Evolutionary conservation across 345 rosid genomes (phyloP), one percentile per base, ranked within the genome.

Genomic region (Microthlaspi erraticum): DNA sequence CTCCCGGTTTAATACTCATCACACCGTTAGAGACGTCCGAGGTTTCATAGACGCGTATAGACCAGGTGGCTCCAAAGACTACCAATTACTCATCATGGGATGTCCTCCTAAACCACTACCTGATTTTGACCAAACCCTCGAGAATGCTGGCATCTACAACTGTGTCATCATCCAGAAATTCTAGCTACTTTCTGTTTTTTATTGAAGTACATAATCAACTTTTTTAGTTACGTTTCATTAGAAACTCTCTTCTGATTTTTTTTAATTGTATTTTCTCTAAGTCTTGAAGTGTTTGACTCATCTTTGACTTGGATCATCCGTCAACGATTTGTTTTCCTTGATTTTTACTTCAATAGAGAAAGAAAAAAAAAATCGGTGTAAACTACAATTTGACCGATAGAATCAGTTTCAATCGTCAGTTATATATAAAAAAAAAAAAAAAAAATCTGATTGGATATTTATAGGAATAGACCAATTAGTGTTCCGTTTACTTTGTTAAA

Each of bases 91-190:
- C 76, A 77, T 82, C 7, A 88, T 88, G 96, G 92, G 88, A n/a
- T 83, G 80, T 72, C 97, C 97, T 69, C 93, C 88, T 53, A 85
- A 82, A 61, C 89, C 71, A 44, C 86, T 93, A 14, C 48, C 45
- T 4, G 85, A 87, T 64, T 80, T 74, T 19, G 78, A 81, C 75
- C 94, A 87, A 75, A 87, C 93, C 6, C 81, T 93, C 43, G 91
- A 88, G 81, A 78, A 86, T 41, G 85, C 92, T 17, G 94, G 89
- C 49, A 78, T 93, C 51, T 88, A 87, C 3, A 88, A 66, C 60
- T 87, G 93, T 33, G 93, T 93, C 60, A 87, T 88, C 61, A 82
- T 90, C 75, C 93, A 87, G 82, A 93, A 81, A 68, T 77, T 80
- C 76, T 90, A 81, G 64, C 41, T 4, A 7, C 4, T 13, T 41